A percentile compares a stretch with the other conserved stretches of the same genome.
phyloP scores from a whole-genome alignment of 1,284 basidiomycete species.

The Ustilago vetiveriae region DNA sequence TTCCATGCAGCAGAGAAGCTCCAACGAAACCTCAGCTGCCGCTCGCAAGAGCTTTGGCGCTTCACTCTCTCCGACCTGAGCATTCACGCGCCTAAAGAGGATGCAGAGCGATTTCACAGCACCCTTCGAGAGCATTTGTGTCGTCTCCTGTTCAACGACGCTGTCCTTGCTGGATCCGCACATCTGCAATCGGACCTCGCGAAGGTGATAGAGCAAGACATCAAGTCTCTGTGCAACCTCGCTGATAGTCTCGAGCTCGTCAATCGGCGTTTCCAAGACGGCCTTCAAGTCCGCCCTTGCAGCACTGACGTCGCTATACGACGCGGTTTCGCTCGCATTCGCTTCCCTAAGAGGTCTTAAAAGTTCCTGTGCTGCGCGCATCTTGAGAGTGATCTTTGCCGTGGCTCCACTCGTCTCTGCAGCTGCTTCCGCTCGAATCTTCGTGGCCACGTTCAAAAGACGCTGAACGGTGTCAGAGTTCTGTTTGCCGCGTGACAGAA shows the following conservation, averaged over 20 bases:
- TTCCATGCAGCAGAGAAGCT: constrained; percentile 24
- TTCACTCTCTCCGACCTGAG: not conserved
- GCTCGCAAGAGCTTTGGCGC: constrained; percentile 1
- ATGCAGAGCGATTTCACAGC: constrained; percentile 4
- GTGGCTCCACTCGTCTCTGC: constrained; percentile 1
- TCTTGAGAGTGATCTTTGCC: constrained; percentile 13
- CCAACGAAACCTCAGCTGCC: constrained; percentile 17
- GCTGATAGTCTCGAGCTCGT: not conserved
- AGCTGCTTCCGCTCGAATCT: constrained; percentile 5
- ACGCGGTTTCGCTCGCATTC: not conserved
- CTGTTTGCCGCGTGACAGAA: constrained; percentile 7
- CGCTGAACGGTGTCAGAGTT: not conserved
- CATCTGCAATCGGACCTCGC: constrained; percentile 17
- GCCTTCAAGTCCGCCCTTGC: constrained; percentile 5
- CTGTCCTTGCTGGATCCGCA: not conserved
- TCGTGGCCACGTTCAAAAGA: constrained; percentile 4
- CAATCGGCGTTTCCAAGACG: not conserved
- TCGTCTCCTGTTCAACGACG: not conserved
- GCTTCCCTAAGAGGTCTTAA: not conserved
- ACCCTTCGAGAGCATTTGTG: not conserved
- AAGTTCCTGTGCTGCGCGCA: constrained; percentile 26
- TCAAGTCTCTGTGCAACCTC: constrained; percentile 13
- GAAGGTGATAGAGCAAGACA: constrained; percentile 23
- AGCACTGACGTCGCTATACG: not conserved
- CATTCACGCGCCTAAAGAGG: constrained; percentile 4